Evolutionary conservation across 2,329 filamentous ascomycete species (phyloP), one percentile per base, ranked within the genome.

Genomic region (Canariomyces notabilis): DNA sequence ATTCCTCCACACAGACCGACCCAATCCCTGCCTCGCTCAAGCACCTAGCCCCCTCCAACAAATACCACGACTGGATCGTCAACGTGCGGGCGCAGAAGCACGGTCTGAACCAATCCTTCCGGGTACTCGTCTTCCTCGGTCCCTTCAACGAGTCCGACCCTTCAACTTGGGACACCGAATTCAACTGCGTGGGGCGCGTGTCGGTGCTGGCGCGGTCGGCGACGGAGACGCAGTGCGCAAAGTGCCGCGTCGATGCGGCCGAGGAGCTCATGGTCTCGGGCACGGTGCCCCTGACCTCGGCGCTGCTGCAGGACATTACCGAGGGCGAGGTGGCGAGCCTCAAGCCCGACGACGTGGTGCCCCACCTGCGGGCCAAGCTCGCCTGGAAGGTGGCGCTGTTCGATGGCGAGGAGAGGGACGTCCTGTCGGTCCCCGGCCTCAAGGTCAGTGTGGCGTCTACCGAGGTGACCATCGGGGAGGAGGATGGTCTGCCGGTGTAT

Each of bases 71-170:
- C 48, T 83, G 79, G 67, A 66, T 75, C 11, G 71, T 75, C 55
- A 79, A 76, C 56, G 68, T 83, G 49, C 64, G 67, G n/a, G 71
- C 76, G 3, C 59, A 68, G 42, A 78, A 75, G 53, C 66, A 70
- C 47, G 71, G 71, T 4, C 61, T 75, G 2, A 64, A 68, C 18
- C 70, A 69, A 2, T 72, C 76, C 5, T 80, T 77, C 61, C 70
- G 70, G 26, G 65, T 83, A 16, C 74, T 76, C 56, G 63, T 82
- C 50, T 83, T 83, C 65, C 62, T 82, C 4, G 60, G 64, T 29
- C 60, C 68, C 42, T 49, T 56, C 34, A 36, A 54, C 26, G 40
- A 44, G n/a, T 2, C 44, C 15, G 37, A 54, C 42, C 59, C 67
- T 1, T 49, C 57, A 11, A 51, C 52, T 12, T 76, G 73, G 70